phyloP scores from a whole-genome alignment of 257 asterid genomes.

The Solanum raphanifolium region DNA sequence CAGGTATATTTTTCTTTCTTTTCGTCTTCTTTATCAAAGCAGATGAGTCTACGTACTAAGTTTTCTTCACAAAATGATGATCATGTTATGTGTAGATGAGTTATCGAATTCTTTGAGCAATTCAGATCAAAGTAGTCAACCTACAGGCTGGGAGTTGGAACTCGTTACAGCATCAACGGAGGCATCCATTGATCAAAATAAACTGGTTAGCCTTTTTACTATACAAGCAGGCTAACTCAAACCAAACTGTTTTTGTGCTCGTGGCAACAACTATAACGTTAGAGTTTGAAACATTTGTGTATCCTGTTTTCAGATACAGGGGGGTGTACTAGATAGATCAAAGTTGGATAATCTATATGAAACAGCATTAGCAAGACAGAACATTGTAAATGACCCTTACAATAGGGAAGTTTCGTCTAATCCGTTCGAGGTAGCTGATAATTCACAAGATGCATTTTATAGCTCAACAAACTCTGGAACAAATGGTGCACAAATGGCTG shows the following conservation, averaged over 20 bases:
- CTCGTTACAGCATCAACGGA: constrained; percentile 28
- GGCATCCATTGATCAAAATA: constrained; percentile 6
- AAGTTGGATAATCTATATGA: constrained; percentile 55
- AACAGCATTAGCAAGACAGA: constrained; percentile 23
- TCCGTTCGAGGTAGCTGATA: constrained; percentile 45
- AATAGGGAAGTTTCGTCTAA: constrained; percentile 23
- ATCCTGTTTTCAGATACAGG: constrained; percentile 20
- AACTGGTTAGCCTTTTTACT: constrained; percentile 17
- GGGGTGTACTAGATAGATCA: constrained; percentile 44
- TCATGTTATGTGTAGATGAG: constrained; percentile 8
- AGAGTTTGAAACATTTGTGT: not conserved
- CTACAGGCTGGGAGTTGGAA: constrained; percentile 58
- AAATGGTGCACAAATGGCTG: constrained; percentile 19
- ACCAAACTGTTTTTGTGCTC: not conserved
- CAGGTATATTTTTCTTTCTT: constrained; percentile 23
- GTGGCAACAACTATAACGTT: not conserved
- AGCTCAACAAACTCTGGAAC: constrained; percentile 4
- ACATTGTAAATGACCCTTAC: constrained; percentile 10
- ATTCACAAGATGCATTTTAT: not conserved
- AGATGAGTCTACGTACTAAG: not conserved
- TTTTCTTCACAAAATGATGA: not conserved
- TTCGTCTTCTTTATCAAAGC: not conserved
- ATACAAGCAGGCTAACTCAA: not conserved
- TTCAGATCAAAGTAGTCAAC: constrained; percentile 22
- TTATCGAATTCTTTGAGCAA: constrained; percentile 3